Conservation (phyloP, 805 yeast species). For the Pichia scutulata region DNA sequence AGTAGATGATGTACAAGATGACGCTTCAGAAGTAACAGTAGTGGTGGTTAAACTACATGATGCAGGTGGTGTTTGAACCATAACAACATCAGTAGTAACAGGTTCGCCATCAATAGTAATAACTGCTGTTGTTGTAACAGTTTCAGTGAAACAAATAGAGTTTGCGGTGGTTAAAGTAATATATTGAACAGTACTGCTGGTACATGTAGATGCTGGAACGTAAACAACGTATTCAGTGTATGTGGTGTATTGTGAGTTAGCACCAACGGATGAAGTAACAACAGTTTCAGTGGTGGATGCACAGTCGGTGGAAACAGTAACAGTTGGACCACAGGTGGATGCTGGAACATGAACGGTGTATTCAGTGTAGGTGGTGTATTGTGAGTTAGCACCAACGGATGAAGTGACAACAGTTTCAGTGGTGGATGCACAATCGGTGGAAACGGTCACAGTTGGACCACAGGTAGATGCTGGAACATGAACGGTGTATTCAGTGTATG, state of each 20-base stretch:
- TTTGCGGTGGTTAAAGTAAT: too few relatives aligned
- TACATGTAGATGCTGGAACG: too few relatives aligned
- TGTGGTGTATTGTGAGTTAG: too few relatives aligned
- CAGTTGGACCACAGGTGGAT: background rate
- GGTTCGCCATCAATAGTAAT: background rate
- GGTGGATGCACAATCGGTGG: background rate
- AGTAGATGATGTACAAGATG: background rate
- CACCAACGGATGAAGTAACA: too few relatives aligned
- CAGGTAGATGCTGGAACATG: background rate
- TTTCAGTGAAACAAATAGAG: too few relatives aligned
- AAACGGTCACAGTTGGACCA: background rate
- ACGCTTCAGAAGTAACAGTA: background rate
- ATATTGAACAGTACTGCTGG: too few relatives aligned
- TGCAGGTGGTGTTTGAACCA: slow-evolving; percentile 1
- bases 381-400: background rate
- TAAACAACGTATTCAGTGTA: too few relatives aligned
- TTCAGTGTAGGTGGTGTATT: background rate
- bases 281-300: too few relatives aligned
- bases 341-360: background rate
- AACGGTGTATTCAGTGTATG: background rate
- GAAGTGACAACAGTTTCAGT: background rate
- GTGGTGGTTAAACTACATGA: background rate
- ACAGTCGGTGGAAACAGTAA: too few relatives aligned
- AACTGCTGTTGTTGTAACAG: background rate
- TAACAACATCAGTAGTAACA: background rate